phyloP scores from a whole-genome alignment of 2,329 filamentous ascomycete species.

The Exserohilum rostratum region DNA sequence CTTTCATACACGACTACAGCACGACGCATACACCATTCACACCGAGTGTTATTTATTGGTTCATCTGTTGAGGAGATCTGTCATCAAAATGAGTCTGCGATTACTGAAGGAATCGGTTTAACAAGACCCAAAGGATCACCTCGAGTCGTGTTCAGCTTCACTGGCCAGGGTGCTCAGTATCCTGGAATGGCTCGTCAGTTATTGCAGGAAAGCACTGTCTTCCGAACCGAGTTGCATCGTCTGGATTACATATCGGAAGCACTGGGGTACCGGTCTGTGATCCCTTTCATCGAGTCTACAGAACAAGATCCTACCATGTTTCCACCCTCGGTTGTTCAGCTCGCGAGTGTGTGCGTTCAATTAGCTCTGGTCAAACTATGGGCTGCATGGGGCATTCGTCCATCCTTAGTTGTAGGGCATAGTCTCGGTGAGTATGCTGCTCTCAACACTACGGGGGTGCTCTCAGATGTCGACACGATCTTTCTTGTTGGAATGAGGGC shows the following conservation, averaged over 20 bases:
- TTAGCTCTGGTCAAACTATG: slow-evolving; percentile 37
- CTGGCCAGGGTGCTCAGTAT: not conserved
- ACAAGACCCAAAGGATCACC: not conserved
- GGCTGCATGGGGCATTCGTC: slow-evolving; percentile 16
- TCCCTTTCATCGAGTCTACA: not conserved
- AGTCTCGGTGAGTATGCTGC: slow-evolving; percentile 19
- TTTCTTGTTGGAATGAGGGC: slow-evolving; percentile 47
- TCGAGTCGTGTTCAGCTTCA: not conserved
- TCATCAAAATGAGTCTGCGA: slow-evolving; percentile 3
- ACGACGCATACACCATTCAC: slow-evolving; percentile 28
- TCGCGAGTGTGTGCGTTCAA: slow-evolving; percentile 50
- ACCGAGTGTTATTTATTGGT: not conserved
- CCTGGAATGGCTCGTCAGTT: not conserved
- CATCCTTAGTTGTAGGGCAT: slow-evolving; percentile 27
- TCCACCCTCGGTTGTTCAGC: slow-evolving; percentile 35
- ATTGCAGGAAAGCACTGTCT: not conserved
- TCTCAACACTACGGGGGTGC: slow-evolving; percentile 43
- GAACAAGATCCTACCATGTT: not conserved
- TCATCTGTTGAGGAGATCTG: not conserved
- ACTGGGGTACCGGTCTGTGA: not conserved
- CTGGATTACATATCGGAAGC: slow-evolving; percentile 20
- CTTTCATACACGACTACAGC: slow-evolving; percentile 34
- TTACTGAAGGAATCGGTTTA: slow-evolving; percentile 3
- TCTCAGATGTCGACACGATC: slow-evolving; percentile 42
- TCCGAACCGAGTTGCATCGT: not conserved